phyloP scores from a whole-genome alignment of 2,329 filamentous ascomycete species.

The Cytospora piceae region DNA sequence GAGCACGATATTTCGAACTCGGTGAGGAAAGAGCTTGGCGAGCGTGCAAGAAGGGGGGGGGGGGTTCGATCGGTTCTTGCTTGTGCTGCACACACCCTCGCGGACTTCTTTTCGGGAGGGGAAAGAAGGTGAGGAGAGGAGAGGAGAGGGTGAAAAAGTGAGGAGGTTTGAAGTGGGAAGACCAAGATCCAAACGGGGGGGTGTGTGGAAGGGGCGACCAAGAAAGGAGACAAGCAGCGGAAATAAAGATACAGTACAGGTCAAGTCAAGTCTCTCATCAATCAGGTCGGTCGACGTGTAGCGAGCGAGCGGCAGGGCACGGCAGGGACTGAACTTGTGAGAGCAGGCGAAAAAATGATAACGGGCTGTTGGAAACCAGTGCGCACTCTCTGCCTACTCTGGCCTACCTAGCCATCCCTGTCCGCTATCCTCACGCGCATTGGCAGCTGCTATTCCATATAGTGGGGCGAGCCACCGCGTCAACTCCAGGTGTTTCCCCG shows the following conservation, averaged over 20 bases:
- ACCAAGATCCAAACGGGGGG: constrained; percentile 18
- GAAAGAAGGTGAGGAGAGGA: constrained; percentile 10
- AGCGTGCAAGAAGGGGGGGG: constrained; percentile 13
- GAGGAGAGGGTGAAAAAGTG: constrained; percentile 19
- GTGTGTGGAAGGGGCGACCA: not conserved
- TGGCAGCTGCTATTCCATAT: not conserved
- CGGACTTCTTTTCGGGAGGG: constrained; percentile 1
- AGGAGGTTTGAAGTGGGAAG: constrained; percentile 17
- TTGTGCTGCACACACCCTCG: constrained; percentile 25
- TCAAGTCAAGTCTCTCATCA: constrained; percentile 13
- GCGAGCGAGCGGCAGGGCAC: not conserved
- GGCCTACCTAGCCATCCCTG: not conserved
- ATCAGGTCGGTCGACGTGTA: constrained; percentile 12
- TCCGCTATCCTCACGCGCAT: not conserved
- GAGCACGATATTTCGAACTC: constrained; percentile 16
- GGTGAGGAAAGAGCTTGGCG: constrained; percentile 19
- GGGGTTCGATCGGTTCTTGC: constrained; percentile 10
- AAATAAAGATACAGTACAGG: constrained; percentile 8
- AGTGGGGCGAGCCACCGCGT: not conserved
- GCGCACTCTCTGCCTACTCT: constrained; percentile 1
- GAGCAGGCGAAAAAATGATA: constrained; percentile 18
- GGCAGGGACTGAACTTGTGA: not conserved
- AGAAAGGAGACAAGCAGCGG: constrained; percentile 20
- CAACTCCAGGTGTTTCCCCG: not conserved
- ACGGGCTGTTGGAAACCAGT: constrained; percentile 3